These are phyloP conservation scores for Russula virescens DNA, from an alignment of 768 basidiomycete genomes.

Conservation along the genomic window DNA sequence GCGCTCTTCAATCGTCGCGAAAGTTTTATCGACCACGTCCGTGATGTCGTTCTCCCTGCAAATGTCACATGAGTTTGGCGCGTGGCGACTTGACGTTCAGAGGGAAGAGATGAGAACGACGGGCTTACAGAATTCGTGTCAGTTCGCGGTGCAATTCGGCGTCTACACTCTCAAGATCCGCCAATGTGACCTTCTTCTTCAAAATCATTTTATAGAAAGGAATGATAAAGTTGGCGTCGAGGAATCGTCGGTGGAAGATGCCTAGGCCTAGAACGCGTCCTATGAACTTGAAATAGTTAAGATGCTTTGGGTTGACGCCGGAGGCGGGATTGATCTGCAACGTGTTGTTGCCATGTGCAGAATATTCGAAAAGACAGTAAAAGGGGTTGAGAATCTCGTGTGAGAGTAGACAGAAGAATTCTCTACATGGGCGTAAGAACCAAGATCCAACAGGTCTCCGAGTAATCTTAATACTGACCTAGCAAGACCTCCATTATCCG, in stretches of 20 bases:
- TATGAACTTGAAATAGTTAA: constrained; percentile 99
- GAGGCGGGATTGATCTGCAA: constrained; percentile 99
- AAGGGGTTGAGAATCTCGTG: constrained; percentile 99
- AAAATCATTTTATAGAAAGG: constrained; percentile 99
- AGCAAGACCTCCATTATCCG: constrained; percentile 97
- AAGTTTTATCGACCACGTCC: constrained; percentile 96
- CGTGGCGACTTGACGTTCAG: constrained; percentile 12
- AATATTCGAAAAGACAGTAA: constrained; percentile 99
- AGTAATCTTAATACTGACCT: constrained; percentile 47
- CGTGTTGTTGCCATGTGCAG: constrained; percentile 99
- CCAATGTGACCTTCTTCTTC: constrained; percentile 92
- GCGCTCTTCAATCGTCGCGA: constrained; percentile 93
- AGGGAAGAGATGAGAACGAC: not conserved
- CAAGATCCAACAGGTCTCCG: constrained; percentile 7
- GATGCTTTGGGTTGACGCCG: constrained; percentile 96
- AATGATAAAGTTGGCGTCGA: constrained; percentile 99
- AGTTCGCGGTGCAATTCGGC: constrained; percentile 90
- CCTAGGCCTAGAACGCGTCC: constrained; percentile 92
- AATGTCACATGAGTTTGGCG: constrained; percentile 20
- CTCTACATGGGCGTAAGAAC: constrained; percentile 53
- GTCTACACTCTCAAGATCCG: constrained; percentile 95
- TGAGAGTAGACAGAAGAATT: constrained; percentile 99
- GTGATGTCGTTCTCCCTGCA: constrained; percentile 95
- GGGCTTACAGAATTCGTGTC: constrained; percentile 95
- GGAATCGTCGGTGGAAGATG: constrained; percentile 98